Evolutionary conservation across 228 moss, liverwort and hornwort species (phyloP), one percentile per base, ranked within the genome.

Genomic region (Sphagnum magellanicum): DNA sequence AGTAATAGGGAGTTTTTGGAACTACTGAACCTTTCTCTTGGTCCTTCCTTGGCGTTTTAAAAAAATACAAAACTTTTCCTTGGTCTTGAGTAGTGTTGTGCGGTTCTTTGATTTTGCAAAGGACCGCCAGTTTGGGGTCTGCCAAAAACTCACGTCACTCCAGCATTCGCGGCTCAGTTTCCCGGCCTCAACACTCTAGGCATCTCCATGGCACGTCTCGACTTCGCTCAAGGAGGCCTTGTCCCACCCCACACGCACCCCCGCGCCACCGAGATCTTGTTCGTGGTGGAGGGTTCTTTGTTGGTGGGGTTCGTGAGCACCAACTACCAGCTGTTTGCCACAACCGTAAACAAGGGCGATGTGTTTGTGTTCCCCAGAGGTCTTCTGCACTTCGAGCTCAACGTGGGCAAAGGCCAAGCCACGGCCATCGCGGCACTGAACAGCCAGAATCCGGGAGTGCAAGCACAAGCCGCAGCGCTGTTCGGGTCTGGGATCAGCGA

Each of bases 311-410:
- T 63, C 67, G 15, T 73, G 8, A 5, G 4, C 83, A 79, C 3
- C 32, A 32, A 3, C 32, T 2, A 32, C 3, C 32, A 32, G 32
- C 32, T 32, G 32, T 32, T 32, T 32, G 32, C 3, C 32, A 32
- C 32, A 32, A 32, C 32, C 32, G 3, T 32, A 32, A 32, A 32
- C 32, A 32, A 2, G 32, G 32, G 32, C 32, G 32, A 32, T 32
- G 32, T 3, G 32, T 32, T 32, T 32, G 32, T 70, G 15, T 80
- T 50, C 76, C 76, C 76, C 51, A 70, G 61, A 64, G 82, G 66
- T 0, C 68, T 83, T 16, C 52, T 79, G 63, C 82, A 83, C 73
- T 83, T 73, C 70, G 53, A 80, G 70, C 66, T 73, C 0, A 76
- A 80, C 46, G 66, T 75, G 5, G 72, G 73, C 7, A 16, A 60